A percentile compares a stretch with the other conserved stretches of the same genome.
These are phyloP conservation scores for Brassica balearica DNA, from an alignment of 441 rosid genomes.

Conservation along the genomic window DNA sequence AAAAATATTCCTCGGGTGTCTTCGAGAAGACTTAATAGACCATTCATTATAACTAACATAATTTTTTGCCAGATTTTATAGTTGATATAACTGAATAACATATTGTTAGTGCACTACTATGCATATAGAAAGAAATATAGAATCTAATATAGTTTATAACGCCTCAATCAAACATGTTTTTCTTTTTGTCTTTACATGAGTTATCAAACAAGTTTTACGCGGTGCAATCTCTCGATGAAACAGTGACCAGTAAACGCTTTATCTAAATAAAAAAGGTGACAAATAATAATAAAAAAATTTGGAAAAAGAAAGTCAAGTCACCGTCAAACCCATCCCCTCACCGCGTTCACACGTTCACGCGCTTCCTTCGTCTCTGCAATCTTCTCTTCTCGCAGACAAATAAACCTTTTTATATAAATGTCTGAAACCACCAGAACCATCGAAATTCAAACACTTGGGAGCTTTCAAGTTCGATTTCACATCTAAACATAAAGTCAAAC, in stretches of 20 bases:
- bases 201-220: slow-evolving; percentile 43
- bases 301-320: slow-evolving; percentile 49
- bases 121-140: slow-evolving; percentile 21
- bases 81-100: not conserved
- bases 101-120: not conserved
- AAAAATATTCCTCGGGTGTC: not conserved
- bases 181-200: slow-evolving; percentile 13
- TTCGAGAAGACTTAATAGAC: not conserved
- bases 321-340: slow-evolving; percentile 51
- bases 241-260: slow-evolving; percentile 42
- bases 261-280: not conserved
- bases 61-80: not conserved
- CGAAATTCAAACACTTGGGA: slow-evolving; percentile 30
- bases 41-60: not conserved
- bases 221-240: slow-evolving; percentile 43
- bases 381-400: slow-evolving; percentile 20
- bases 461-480: slow-evolving; percentile 40
- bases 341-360: slow-evolving; percentile 70
- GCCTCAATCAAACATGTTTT: slow-evolving; percentile 31
- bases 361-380: slow-evolving; percentile 45
- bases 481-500: slow-evolving; percentile 44
- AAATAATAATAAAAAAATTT: slow-evolving; percentile 29
- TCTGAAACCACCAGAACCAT: slow-evolving; percentile 37
- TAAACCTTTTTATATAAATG: slow-evolving; percentile 36
- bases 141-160: slow-evolving; percentile 19